These are phyloP conservation scores for Talaromyces albobiverticillius DNA, from an alignment of 2,329 filamentous ascomycete genomes.

Conservation along the genomic window DNA sequence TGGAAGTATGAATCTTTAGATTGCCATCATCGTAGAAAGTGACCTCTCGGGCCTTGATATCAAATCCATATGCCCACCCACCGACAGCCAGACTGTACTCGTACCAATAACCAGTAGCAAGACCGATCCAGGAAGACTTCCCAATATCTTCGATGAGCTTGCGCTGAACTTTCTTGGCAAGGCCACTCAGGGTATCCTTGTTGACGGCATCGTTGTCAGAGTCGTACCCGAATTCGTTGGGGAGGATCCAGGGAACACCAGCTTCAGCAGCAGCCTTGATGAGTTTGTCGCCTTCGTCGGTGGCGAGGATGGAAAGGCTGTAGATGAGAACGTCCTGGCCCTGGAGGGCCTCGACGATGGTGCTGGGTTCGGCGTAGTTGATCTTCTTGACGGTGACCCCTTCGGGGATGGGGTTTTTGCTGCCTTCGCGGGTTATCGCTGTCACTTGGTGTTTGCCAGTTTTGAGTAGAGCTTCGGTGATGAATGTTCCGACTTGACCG, in stretches of 20 bases:
- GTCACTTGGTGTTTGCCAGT: slow-evolving; percentile 8
- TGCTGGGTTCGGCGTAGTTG: slow-evolving; percentile 22
- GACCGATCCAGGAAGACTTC: slow-evolving; percentile 42
- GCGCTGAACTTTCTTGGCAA: slow-evolving; percentile 26
- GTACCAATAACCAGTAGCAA: slow-evolving; percentile 54
- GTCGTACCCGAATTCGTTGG: slow-evolving; percentile 46
- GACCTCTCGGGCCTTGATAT: slow-evolving; percentile 42
- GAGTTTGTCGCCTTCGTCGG: slow-evolving; percentile 45
- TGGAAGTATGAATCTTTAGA: slow-evolving; percentile 56
- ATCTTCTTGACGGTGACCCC: slow-evolving; percentile 2
- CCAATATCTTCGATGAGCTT: slow-evolving; percentile 38
- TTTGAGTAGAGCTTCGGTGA: slow-evolving; percentile 17
- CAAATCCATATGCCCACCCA: slow-evolving; percentile 46
- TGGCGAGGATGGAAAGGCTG: slow-evolving; percentile 46
- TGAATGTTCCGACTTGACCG: slow-evolving; percentile 30
- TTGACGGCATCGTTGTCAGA: slow-evolving; percentile 28
- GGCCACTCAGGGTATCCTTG: slow-evolving; percentile 34
- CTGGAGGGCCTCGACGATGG: slow-evolving; percentile 50
- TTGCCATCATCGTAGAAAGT: slow-evolving; percentile 57
- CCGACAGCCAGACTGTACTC: slow-evolving; percentile 48
- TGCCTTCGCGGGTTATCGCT: slow-evolving; percentile 4
- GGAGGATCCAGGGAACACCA: slow-evolving; percentile 55
- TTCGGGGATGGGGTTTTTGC: slow-evolving; percentile 2
- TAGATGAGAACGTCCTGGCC: slow-evolving; percentile 60
- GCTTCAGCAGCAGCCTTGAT: slow-evolving; percentile 56